Evolutionary conservation across 371 early-diverging fungal genomes (phyloP).

Genomic region (Synchytrium microbalum): DNA sequence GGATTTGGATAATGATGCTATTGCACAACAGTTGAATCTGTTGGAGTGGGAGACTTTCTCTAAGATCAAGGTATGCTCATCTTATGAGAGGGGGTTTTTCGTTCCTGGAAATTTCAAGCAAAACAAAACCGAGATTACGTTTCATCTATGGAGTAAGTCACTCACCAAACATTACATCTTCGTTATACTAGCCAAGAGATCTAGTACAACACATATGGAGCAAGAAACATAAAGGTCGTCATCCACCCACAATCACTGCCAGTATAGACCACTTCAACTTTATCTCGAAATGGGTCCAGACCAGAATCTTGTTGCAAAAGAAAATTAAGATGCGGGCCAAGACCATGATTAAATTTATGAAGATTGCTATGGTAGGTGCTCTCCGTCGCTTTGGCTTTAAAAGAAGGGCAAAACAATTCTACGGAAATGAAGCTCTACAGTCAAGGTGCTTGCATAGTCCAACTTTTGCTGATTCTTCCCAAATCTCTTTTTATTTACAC

Average conservation of each 20-base stretch:
- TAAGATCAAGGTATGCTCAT: conserved; percentile 19
- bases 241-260: conserved; percentile 20
- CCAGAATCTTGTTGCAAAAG: conserved; percentile 25
- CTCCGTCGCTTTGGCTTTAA: not conserved
- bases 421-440: not conserved
- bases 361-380: conserved; percentile 25
- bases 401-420: conserved; percentile 7
- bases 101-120: too few species aligned
- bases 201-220: conserved; percentile 34
- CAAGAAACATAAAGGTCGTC: conserved; percentile 16
- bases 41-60: conserved; percentile 28
- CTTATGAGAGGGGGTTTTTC: not conserved
- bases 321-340: conserved; percentile 31
- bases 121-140: too few species aligned
- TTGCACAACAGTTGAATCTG: conserved; percentile 28
- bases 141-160: too few species aligned
- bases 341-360: conserved; percentile 36
- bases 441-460: too few species aligned
- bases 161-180: too few species aligned
- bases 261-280: conserved; percentile 36
- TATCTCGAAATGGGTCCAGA: conserved; percentile 31
- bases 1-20: conserved; percentile 23
- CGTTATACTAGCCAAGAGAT: conserved; percentile 34
- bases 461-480: too few species aligned
- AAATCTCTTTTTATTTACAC: too few species aligned